Conservation (phyloP, 2,329 filamentous ascomycete species). For the Gnomoniopsis sp. region DNA sequence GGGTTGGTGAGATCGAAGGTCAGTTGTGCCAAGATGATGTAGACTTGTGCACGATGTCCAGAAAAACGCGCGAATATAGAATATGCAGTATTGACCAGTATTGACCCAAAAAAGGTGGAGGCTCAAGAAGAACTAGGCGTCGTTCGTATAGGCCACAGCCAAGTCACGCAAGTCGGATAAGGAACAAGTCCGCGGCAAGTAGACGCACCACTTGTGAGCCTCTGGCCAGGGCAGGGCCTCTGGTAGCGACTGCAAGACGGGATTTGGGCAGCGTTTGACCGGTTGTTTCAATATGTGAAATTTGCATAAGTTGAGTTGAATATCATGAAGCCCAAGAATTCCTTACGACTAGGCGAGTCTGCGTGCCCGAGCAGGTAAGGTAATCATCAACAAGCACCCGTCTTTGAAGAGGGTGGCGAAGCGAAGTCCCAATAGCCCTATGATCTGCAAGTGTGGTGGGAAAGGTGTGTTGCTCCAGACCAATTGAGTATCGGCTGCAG, state of each 20-base stretch:
- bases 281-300: too few species aligned
- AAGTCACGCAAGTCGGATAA: too few species aligned
- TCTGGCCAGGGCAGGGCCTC: too few species aligned
- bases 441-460: conserved; percentile 8
- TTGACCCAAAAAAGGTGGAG: too few species aligned
- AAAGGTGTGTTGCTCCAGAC: conserved; percentile 1
- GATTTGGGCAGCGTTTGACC: too few species aligned
- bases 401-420: conserved; percentile 11
- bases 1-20: background rate
- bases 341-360: background rate
- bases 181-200: too few species aligned
- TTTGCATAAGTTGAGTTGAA: background rate
- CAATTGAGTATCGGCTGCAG: background rate
- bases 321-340: background rate
- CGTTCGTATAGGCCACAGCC: too few species aligned
- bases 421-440: conserved; percentile 5
- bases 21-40: conserved; percentile 1
- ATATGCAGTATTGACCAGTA: too few species aligned
- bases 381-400: background rate
- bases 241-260: too few species aligned
- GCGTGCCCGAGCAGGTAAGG: background rate
- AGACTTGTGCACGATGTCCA: background rate
- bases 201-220: too few species aligned
- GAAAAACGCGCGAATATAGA: too few species aligned
- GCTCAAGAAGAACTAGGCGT: too few species aligned